Percentiles rank a stretch among this genome's conserved stretches.
These are phyloP conservation scores for Diospyros lotus DNA, from an alignment of 148 eudicot species.

Conservation along the genomic window DNA sequence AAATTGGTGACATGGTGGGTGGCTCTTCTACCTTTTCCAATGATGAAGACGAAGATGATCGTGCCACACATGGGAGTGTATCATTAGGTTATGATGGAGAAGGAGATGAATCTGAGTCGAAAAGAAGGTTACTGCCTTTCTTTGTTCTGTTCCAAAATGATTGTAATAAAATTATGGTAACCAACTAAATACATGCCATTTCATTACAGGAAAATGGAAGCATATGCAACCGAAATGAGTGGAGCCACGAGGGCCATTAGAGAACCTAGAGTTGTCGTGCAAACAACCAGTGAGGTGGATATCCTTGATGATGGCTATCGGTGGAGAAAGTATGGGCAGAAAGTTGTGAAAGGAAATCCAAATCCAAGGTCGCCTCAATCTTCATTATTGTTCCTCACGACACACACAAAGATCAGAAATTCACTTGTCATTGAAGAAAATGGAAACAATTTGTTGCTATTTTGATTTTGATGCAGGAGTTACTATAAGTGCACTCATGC, in stretches of 20 bases:
- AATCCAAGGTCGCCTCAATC: constrained; percentile 48
- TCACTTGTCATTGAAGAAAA: not conserved
- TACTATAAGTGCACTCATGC: constrained; percentile 64
- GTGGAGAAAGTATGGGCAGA: constrained; percentile 72
- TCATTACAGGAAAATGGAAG: constrained; percentile 47
- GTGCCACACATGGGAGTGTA: constrained; percentile 49
- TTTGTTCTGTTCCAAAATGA: not conserved
- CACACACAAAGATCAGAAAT: not conserved
- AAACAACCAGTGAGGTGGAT: constrained; percentile 64
- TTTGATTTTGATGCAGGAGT: constrained; percentile 38
- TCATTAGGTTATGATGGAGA: constrained; percentile 51
- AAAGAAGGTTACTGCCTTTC: constrained; percentile 43
- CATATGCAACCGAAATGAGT: constrained; percentile 44
- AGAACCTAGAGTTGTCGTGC: constrained; percentile 70
- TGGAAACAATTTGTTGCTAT: not conserved
- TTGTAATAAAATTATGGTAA: not conserved
- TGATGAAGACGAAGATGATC: constrained; percentile 55
- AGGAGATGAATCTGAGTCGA: constrained; percentile 55
- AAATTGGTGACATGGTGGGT: constrained; percentile 33
- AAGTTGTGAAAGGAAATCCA: constrained; percentile 70
- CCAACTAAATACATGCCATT: not conserved
- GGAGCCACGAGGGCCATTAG: constrained; percentile 52
- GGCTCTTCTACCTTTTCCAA: constrained; percentile 43
- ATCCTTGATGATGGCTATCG: constrained; percentile 67
- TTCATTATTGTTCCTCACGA: not conserved